Base-by-base conservation (phyloP, 176 grass and related monocot genomes). In the Coix lacrymajobi region DNA sequence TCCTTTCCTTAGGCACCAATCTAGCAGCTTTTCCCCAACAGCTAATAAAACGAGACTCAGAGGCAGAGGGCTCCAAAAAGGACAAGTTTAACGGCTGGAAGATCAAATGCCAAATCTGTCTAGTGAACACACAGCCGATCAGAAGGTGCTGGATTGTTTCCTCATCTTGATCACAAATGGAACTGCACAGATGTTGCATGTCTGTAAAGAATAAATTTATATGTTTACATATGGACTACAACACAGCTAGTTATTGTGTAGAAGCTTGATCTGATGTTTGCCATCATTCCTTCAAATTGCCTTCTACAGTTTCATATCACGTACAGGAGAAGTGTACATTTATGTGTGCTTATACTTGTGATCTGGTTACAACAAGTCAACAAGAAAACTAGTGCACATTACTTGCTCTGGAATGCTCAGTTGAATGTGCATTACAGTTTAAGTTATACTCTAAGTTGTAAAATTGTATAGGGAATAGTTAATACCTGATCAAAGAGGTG, bases 401-500 rank as follows among this genome's bases (percentile, higher is more conserved):
- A 52, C 43, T 32, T 81, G 20, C 38, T 76, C 13, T 84, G 31
- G n/a, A 52, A 69, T 80, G 54, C 64, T 77, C 63, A 46, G 37
- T n/a, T 82, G 36, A 56, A 56, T 64, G 19, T 78, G n/a, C 12
- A 85, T 77, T 85, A 73, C n/a, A 75, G 39, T 40, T 33, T 62
- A 62, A 78, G 13, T 66, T 73, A 30, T 30, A 46, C 3, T 43
- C 43, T 48, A 79, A 62, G 5, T 20, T 61, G 28, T 36, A 54
- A 67, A 75, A 40, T 30, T 86, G 14, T 65, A 70, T 15, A 75
- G 8, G 2, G n/a, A 66, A 29, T 64, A 51, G n/a, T 61, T 67
- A 84, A 79, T 38, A 96, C 97, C 85, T 99, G 97, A 43, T 78
- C 85, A 73, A 96, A 99, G 90, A 99, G 93, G 52, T 99, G 84